These are phyloP conservation scores for Alternaria ventricosa DNA, from an alignment of 2,329 filamentous ascomycete genomes.

Conservation along the genomic window DNA sequence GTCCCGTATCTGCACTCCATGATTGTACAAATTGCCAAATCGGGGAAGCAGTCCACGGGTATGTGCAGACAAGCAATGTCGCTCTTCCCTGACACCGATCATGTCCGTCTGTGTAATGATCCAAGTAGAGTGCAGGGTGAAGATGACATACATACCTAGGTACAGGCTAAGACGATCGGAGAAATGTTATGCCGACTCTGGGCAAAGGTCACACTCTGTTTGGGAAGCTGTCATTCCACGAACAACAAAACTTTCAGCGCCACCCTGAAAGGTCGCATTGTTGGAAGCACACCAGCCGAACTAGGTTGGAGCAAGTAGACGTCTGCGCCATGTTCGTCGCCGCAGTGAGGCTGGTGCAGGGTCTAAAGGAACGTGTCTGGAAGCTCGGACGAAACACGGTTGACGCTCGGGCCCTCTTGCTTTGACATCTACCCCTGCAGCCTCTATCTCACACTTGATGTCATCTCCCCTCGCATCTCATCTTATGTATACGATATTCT, in stretches of 20 bases:
- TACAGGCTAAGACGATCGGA: not conserved
- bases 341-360: not conserved
- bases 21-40: not conserved
- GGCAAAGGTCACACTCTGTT: not conserved
- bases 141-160: not conserved
- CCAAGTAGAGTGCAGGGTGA: not conserved
- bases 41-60: not conserved
- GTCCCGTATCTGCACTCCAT: not conserved
- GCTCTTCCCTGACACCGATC: not conserved
- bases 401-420: not conserved
- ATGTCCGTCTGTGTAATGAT: not conserved
- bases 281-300: not conserved
- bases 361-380: not conserved
- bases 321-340: slow-evolving; percentile 4
- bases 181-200: not conserved
- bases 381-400: not conserved
- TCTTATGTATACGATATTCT: not conserved
- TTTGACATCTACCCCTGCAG: not conserved
- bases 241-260: not conserved
- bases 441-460: not conserved
- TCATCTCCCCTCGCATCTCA: not conserved
- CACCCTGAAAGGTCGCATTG: not conserved
- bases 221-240: not conserved
- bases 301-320: not conserved
- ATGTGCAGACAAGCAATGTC: not conserved